Conservation (phyloP, 2,329 filamentous ascomycete species). For the Neurospora crassa region DNA sequence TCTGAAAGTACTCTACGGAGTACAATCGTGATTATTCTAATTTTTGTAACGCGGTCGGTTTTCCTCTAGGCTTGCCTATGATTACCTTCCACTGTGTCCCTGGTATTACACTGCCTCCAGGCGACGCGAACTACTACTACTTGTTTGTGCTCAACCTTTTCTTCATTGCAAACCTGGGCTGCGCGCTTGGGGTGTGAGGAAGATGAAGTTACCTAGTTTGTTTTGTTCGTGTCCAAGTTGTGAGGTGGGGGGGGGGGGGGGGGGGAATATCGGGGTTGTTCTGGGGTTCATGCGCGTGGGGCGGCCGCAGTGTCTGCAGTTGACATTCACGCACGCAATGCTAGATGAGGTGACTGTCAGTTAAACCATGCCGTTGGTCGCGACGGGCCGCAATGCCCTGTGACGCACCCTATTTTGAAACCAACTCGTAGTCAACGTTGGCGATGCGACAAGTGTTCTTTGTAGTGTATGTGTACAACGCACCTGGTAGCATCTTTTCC, state of each 20-base stretch:
- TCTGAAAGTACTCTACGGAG: conserved; percentile 14
- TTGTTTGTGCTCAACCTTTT: conserved; percentile 2
- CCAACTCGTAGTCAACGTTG: background rate
- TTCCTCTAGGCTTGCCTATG: conserved; percentile 15
- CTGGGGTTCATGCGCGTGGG: background rate
- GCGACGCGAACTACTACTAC: conserved; percentile 9
- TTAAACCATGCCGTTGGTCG: background rate
- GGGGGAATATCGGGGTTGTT: background rate
- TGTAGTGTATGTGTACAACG: background rate
- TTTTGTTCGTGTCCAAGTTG: no score
- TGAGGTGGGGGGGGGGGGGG: no score
- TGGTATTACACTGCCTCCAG: conserved; percentile 16
- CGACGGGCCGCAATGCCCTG: background rate
- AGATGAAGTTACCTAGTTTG: background rate
- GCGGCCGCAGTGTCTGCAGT: background rate
- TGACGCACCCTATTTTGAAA: background rate
- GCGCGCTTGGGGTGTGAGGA: conserved; percentile 10
- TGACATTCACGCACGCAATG: background rate
- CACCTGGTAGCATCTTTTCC: background rate
- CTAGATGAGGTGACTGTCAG: background rate
- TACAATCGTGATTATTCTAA: conserved; percentile 15
- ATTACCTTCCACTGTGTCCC: conserved; percentile 13
- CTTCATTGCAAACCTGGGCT: conserved; percentile 14
- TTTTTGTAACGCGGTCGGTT: conserved; percentile 11
- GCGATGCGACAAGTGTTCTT: background rate